These are phyloP conservation scores for Glonium stellatum DNA, from an alignment of 495 filamentous ascomycete genomes.

Conservation along the genomic window DNA sequence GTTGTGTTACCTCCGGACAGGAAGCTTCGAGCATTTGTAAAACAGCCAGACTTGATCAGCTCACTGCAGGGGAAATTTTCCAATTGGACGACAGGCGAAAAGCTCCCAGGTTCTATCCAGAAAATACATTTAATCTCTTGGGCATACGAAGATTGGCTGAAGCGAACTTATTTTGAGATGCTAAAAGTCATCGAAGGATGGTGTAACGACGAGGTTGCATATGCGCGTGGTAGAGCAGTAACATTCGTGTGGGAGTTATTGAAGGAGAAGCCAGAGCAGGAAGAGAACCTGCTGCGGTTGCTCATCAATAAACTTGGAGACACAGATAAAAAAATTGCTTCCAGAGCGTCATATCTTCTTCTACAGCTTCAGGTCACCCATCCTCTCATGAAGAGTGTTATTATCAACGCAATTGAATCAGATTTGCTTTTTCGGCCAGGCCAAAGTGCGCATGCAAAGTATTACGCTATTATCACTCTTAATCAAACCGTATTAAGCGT, in stretches of 20 bases:
- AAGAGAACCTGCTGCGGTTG: slow-evolving; percentile 83
- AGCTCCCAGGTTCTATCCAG: slow-evolving; percentile 61
- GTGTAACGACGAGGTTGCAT: slow-evolving; percentile 91
- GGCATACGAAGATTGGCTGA: slow-evolving; percentile 93
- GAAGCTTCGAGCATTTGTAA: slow-evolving; percentile 69
- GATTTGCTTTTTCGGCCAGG: slow-evolving; percentile 83
- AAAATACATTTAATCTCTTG: slow-evolving; percentile 74
- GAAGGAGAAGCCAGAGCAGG: slow-evolving; percentile 94
- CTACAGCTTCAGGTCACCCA: slow-evolving; percentile 83
- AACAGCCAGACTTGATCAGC: slow-evolving; percentile 67
- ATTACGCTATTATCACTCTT: slow-evolving; percentile 91
- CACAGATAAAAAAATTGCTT: slow-evolving; percentile 86
- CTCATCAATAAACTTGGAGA: slow-evolving; percentile 96
- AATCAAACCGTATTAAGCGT: slow-evolving; percentile 89
- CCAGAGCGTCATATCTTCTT: slow-evolving; percentile 80
- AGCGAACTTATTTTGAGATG: slow-evolving; percentile 83
- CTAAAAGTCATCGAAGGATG: slow-evolving; percentile 82
- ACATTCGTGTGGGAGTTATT: slow-evolving; percentile 85
- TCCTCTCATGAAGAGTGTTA: slow-evolving; percentile 84
- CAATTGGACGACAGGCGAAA: slow-evolving; percentile 58
- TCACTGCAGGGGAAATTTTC: slow-evolving; percentile 52
- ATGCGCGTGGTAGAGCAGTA: slow-evolving; percentile 74
- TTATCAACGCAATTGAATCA: slow-evolving; percentile 74
- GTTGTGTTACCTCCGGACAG: slow-evolving; percentile 75
- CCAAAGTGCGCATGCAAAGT: slow-evolving; percentile 80